phyloP scores from a whole-genome alignment of 345 rosid genomes.

The Stellera chamaejasme region DNA sequence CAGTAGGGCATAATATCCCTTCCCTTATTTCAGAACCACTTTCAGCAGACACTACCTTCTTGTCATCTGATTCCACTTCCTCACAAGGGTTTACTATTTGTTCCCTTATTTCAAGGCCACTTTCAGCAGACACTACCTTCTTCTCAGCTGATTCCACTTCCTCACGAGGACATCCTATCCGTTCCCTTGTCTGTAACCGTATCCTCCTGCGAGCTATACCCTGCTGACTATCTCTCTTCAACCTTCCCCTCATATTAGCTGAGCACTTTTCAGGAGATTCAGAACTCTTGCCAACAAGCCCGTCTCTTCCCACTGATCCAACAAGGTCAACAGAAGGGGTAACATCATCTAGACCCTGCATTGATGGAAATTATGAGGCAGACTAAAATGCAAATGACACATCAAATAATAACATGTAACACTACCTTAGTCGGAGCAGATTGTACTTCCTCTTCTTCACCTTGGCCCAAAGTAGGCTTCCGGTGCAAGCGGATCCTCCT shows the following conservation, averaged over 20 bases:
- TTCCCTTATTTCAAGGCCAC: too few species aligned
- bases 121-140: too few species aligned
- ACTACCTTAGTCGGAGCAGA: conserved; percentile 39
- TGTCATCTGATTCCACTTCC: too few species aligned
- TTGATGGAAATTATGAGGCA: neutral
- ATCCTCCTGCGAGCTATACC: too few species aligned
- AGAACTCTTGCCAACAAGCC: conserved; percentile 6
- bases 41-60: too few species aligned
- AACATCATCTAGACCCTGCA: conserved; percentile 26
- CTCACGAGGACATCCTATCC: too few species aligned
- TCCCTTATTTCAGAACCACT: too few species aligned
- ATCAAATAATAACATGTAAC: neutral
- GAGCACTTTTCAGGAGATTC: conserved; percentile 17
- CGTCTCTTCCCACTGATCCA: conserved; percentile 11
- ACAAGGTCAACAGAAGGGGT: conserved; percentile 8
- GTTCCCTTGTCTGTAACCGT: too few species aligned
- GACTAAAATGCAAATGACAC: neutral
- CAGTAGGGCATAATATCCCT: too few species aligned
- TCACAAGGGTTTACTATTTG: too few species aligned
- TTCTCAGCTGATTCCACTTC: too few species aligned
- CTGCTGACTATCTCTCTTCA: neutral
- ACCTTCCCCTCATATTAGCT: conserved; percentile 20
- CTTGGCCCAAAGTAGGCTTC: neutral
- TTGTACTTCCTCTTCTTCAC: conserved; percentile 38
- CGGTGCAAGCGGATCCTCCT: conserved; percentile 52